Base-by-base conservation (phyloP, 1,284 basidiomycete genomes). In the Cryptococcus sp. region DNA sequence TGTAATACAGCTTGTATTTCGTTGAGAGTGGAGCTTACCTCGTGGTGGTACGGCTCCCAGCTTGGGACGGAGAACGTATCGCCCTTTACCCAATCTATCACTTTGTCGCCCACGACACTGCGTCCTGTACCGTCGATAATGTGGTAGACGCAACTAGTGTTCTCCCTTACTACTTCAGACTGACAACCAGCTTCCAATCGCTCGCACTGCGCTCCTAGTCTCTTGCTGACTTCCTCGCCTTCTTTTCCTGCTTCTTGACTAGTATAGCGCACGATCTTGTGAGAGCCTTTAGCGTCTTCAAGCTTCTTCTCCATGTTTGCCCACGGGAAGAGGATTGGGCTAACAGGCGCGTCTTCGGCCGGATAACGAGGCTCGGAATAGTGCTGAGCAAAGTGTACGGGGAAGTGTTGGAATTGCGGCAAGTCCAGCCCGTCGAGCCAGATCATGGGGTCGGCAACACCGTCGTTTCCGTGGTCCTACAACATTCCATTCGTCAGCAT, bases 371-470 rank as follows among this genome's bases (percentile, higher is more conserved):
- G 59, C 25, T 54, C 39, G 15, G 51, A 44, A 50, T 63, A 66
- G 53, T 66, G 62, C 37, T 66, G 62, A 1, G 51, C 64, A 46
- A 66, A 66, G 46, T 66, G 62, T 16, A 63, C 57, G 3, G 64
- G 64, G 49, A 57, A 64, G 53, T 63, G 59, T 44, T 64, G 62
- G 45, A 57, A 63, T 46, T 61, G 59, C 17, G 64, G 64, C 13
- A 66, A 59, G 34, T 66, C 62, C 43, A 66, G 55, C 26, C 64
- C 64, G 48, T 66, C 64, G 17, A 66, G 55, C 64, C 64, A 66
- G 52, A 66, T 64, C 64, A 66, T 66, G 20, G 64, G 64, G 3
- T 53, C 25, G 0, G 62, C 61, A 13, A 26, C 57, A 5, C 44
- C 44, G 23, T 63, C 64, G 46, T 64, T 66, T 2, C 64, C 64